Percentiles rank a stretch among this genome's conserved stretches.
Evolutionary conservation across 495 filamentous ascomycete genomes (phyloP).

Genomic region (Jackrogersella minutella): DNA sequence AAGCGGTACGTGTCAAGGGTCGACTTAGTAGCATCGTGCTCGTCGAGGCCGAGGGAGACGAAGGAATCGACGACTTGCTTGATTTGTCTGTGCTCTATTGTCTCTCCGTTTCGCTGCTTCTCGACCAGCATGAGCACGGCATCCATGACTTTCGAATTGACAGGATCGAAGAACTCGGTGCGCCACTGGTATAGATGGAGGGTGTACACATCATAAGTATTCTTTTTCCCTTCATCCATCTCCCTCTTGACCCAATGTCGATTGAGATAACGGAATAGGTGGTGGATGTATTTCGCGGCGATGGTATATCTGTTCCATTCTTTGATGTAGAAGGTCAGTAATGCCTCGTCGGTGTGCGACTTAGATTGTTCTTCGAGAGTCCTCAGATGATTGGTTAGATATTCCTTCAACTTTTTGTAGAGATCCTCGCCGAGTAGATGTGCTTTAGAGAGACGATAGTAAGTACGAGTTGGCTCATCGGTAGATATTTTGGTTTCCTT

Average conservation of each 20-base stretch:
- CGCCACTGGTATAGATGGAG: slow-evolving; percentile 95
- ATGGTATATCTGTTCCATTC: slow-evolving; percentile 97
- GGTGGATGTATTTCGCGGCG: slow-evolving; percentile 95
- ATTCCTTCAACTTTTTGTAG: slow-evolving; percentile 86
- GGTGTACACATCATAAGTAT: slow-evolving; percentile 97
- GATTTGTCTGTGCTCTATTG: slow-evolving; percentile 95
- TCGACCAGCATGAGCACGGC: slow-evolving; percentile 95
- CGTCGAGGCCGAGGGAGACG: slow-evolving; percentile 93
- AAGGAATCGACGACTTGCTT: slow-evolving; percentile 98
- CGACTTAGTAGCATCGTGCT: slow-evolving; percentile 89
- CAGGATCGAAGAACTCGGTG: slow-evolving; percentile 82
- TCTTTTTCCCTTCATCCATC: slow-evolving; percentile 99
- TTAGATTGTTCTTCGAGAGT: slow-evolving; percentile 72
- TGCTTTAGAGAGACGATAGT: slow-evolving; percentile 68
- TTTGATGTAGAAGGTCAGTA: slow-evolving; percentile 93
- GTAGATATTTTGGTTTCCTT: slow-evolving; percentile 41
- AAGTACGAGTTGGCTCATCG: neutral
- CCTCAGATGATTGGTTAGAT: slow-evolving; percentile 78
- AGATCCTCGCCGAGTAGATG: slow-evolving; percentile 96
- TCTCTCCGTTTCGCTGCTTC: slow-evolving; percentile 97
- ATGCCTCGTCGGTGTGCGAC: slow-evolving; percentile 84
- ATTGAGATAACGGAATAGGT: slow-evolving; percentile 96
- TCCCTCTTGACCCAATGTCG: slow-evolving; percentile 99
- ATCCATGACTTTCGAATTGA: slow-evolving; percentile 90
- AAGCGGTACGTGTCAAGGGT: slow-evolving; percentile 93